phyloP scores from a whole-genome alignment of 2,329 filamentous ascomycete species.

The Colletotrichum liaoningense region DNA sequence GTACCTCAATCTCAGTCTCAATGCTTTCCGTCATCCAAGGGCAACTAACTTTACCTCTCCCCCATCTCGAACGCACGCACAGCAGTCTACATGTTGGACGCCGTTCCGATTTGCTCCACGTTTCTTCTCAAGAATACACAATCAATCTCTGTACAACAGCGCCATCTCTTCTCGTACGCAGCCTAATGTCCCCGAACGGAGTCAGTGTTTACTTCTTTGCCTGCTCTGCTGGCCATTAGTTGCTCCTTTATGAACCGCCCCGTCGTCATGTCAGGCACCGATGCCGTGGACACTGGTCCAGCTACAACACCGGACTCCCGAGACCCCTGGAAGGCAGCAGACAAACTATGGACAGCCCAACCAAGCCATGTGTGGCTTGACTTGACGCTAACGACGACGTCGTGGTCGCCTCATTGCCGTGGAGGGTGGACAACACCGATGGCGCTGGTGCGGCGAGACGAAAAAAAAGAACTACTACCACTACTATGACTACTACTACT shows the following conservation, averaged over 20 bases:
- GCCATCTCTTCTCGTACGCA: neutral
- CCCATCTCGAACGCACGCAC: neutral
- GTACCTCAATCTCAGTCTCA: neutral
- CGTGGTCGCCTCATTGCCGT: slow-evolving; percentile 1
- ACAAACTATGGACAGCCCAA: slow-evolving; percentile 6
- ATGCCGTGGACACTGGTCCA: slow-evolving; percentile 13
- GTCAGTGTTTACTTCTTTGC: neutral
- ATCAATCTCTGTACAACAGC: neutral
- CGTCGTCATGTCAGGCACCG: slow-evolving; percentile 32
- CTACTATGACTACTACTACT: neutral
- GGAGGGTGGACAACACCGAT: slow-evolving; percentile 13
- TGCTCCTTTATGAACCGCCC: slow-evolving; percentile 11
- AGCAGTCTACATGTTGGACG: neutral
- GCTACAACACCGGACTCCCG: neutral
- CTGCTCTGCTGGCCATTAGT: neutral
- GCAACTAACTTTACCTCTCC: neutral
- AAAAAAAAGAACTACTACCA: neutral
- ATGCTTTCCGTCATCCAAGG: no score
- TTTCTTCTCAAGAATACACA: neutral
- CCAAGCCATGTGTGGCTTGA: slow-evolving; percentile 29
- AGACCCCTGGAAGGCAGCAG: slow-evolving; percentile 21
- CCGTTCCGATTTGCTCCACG: slow-evolving; percentile 3
- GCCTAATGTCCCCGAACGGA: neutral
- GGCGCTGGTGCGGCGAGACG: slow-evolving; percentile 21
- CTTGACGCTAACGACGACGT: slow-evolving; percentile 10